phyloP scores from a whole-genome alignment of 2,329 filamentous ascomycete species.

The Nothopassalora personata region DNA sequence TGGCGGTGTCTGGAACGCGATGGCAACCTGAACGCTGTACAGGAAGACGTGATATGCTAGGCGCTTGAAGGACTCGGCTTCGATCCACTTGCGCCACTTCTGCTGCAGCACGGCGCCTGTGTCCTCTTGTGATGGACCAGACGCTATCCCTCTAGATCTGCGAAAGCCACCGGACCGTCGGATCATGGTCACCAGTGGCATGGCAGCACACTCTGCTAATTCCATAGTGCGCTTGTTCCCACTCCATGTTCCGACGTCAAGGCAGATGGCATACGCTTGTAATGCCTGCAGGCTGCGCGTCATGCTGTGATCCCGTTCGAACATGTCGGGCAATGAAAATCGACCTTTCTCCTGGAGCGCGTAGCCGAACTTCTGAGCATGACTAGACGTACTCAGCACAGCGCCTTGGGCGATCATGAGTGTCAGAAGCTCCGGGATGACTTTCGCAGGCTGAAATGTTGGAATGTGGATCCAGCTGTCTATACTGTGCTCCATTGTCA shows the following conservation, averaged over 20 bases:
- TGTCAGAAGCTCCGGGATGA: conserved; percentile 15
- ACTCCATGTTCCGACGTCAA: conserved; percentile 19
- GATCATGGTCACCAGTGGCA: conserved; percentile 19
- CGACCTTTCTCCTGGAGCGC: conserved; percentile 18
- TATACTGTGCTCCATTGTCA: conserved; percentile 20
- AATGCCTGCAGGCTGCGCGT: conserved; percentile 15
- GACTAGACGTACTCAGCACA: conserved; percentile 16
- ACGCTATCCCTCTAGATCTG: conserved; percentile 7
- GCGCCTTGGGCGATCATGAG: conserved; percentile 18
- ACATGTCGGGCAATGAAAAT: conserved; percentile 11
- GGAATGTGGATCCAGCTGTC: conserved; percentile 20
- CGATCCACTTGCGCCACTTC: conserved; percentile 18
- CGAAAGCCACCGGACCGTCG: conserved; percentile 17
- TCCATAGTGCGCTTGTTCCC: conserved; percentile 22
- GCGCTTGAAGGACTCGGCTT: conserved; percentile 18
- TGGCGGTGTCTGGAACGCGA: conserved; percentile 17
- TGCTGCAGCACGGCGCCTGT: conserved; percentile 6
- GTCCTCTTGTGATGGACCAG: conserved; percentile 9
- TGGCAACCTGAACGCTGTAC: conserved; percentile 16
- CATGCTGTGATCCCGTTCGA: conserved; percentile 17
- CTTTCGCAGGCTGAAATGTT: conserved; percentile 11
- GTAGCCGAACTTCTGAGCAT: conserved; percentile 19
- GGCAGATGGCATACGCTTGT: conserved; percentile 16
- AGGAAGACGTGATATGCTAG: conserved; percentile 18
- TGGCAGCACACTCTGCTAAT: conserved; percentile 9